Percentiles rank a stretch among this genome's conserved stretches.
Evolutionary conservation across 108 stramenopile genomes (phyloP).

Genomic region (Nitzschia sp.): DNA sequence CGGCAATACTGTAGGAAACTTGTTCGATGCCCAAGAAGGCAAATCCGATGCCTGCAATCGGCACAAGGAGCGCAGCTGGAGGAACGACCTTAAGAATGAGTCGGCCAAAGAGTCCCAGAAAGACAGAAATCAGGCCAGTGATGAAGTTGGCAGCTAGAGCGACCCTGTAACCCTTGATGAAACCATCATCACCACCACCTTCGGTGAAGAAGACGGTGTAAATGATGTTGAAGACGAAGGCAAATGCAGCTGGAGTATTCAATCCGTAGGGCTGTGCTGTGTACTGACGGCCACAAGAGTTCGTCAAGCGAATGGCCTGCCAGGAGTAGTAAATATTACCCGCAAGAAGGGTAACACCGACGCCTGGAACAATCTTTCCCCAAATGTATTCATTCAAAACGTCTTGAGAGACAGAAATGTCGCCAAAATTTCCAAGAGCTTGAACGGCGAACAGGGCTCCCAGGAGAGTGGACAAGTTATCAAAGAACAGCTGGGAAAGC

Average conservation of each 20-base stretch:
- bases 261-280: slow-evolving; percentile 78
- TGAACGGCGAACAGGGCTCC: slow-evolving; percentile 45
- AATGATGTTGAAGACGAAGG: slow-evolving; percentile 70
- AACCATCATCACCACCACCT: slow-evolving; percentile 17
- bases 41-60: slow-evolving; percentile 57
- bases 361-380: slow-evolving; percentile 59
- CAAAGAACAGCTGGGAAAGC: slow-evolving; percentile 65
- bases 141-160: slow-evolving; percentile 66
- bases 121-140: slow-evolving; percentile 50
- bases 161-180: slow-evolving; percentile 49
- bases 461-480: slow-evolving; percentile 67
- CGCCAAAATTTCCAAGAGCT: slow-evolving; percentile 25
- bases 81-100: slow-evolving; percentile 38
- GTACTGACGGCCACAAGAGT: slow-evolving; percentile 36
- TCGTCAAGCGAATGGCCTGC: slow-evolving; percentile 48
- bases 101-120: slow-evolving; percentile 38
- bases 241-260: slow-evolving; percentile 71
- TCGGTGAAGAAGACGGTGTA: slow-evolving; percentile 35
- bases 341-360: slow-evolving; percentile 54
- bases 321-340: slow-evolving; percentile 49
- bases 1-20: slow-evolving; percentile 26
- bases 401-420: background rate
- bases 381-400: slow-evolving; percentile 46
- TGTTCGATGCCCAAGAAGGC: slow-evolving; percentile 54
- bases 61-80: slow-evolving; percentile 44